phyloP scores from a whole-genome alignment of 345 rosid genomes.

The Litchi chinensis region DNA sequence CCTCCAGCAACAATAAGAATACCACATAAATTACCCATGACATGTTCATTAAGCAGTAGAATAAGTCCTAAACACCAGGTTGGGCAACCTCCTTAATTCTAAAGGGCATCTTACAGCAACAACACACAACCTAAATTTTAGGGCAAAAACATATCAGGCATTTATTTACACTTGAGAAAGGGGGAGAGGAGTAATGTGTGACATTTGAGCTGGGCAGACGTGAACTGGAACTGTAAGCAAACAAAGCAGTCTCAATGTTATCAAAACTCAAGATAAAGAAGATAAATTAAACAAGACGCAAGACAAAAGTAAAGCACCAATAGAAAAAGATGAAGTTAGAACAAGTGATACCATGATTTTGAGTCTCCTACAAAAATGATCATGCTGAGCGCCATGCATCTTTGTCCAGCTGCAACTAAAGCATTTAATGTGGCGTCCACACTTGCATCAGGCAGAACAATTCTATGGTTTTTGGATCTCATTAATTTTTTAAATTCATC shows the following conservation, averaged over 20 bases:
- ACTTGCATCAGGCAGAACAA: conserved; percentile 84
- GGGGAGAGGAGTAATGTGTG: background rate
- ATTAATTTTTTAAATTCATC: background rate
- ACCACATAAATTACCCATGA: background rate
- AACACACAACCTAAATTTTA: background rate
- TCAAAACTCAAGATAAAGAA: background rate
- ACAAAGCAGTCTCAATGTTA: background rate
- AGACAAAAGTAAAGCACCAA: background rate
- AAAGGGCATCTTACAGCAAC: background rate
- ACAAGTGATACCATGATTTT: conserved; percentile 61
- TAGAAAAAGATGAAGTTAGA: background rate
- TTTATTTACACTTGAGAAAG: background rate
- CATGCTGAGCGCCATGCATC: conserved; percentile 98
- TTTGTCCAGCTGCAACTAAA: conserved; percentile 90
- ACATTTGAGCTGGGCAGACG: background rate
- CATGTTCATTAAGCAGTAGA: background rate
- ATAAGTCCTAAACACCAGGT: background rate
- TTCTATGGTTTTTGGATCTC: conserved; percentile 79
- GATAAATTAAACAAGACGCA: background rate
- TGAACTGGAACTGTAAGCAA: background rate
- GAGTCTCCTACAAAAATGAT: conserved; percentile 85
- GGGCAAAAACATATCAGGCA: background rate
- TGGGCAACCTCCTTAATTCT: background rate
- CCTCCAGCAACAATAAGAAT: background rate
- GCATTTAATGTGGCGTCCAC: conserved; percentile 82